Evolutionary conservation across 2,329 filamentous ascomycete genomes (phyloP).

Genomic region (Ploettnerulaceae sp.): DNA sequence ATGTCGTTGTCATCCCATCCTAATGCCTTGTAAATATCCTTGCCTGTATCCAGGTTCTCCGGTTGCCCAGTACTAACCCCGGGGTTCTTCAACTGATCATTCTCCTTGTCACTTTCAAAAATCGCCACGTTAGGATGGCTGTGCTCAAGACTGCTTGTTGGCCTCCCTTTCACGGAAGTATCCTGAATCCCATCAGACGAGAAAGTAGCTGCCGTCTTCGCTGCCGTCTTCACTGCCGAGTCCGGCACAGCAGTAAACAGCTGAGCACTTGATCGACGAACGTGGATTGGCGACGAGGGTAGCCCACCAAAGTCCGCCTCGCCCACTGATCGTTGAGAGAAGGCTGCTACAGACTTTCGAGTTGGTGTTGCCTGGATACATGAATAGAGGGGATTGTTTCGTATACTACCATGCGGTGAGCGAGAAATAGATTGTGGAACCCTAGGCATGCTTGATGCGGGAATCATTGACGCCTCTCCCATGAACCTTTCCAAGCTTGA

Average conservation of each 20-base stretch:
- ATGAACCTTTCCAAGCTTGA: conserved; percentile 8
- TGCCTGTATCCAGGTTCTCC: conserved; percentile 1
- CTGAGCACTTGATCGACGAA: conserved; percentile 27
- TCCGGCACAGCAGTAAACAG: conserved; percentile 27
- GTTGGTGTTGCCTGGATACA: conserved; percentile 32
- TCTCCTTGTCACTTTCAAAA: conserved; percentile 22
- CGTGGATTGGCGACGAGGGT: conserved; percentile 27
- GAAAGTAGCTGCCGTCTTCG: conserved; percentile 10
- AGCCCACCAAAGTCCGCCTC: conserved; percentile 9
- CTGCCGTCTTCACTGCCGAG: conserved; percentile 18
- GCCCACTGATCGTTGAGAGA: background rate
- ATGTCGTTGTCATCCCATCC: conserved; percentile 36
- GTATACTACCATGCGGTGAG: conserved; percentile 9
- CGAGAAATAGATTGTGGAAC: conserved; percentile 28
- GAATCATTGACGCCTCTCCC: conserved; percentile 18
- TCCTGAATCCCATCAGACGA: conserved; percentile 23
- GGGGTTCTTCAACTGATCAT: conserved; percentile 8
- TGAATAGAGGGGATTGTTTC: conserved; percentile 20
- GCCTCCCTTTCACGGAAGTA: conserved; percentile 27
- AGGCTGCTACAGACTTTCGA: conserved; percentile 15
- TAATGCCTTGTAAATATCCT: conserved; percentile 34
- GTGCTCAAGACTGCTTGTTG: conserved; percentile 14
- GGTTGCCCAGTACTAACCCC: background rate
- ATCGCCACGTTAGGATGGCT: conserved; percentile 17
- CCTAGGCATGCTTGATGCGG: conserved; percentile 28